Percentiles rank a stretch among this genome's conserved stretches.
Conservation (phyloP, 768 basidiomycete species). For the Boletus vermiculosoides region DNA sequence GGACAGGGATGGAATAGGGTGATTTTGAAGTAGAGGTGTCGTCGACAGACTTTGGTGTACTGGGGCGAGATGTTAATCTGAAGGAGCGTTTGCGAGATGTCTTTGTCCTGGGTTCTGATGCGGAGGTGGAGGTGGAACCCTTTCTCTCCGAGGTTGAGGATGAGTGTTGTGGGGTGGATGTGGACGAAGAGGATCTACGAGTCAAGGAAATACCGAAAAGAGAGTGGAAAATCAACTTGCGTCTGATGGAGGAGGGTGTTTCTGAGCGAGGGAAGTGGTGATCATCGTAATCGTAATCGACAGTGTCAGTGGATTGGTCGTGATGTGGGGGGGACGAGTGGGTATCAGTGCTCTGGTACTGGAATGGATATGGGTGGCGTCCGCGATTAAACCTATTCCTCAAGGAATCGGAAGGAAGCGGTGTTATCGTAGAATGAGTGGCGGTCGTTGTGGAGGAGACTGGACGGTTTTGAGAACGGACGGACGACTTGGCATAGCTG, state of each 20-base stretch:
- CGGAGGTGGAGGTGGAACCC: conserved; percentile 23
- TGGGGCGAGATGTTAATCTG: conserved; percentile 30
- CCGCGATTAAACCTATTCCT: conserved; percentile 16
- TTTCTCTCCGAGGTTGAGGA: conserved; percentile 22
- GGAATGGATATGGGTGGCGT: conserved; percentile 20
- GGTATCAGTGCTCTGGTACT: conserved; percentile 13
- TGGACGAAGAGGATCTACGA: conserved; percentile 26
- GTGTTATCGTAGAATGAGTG: conserved; percentile 60
- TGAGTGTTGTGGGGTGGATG: conserved; percentile 19
- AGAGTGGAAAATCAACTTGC: conserved; percentile 22
- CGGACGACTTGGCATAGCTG: conserved; percentile 39
- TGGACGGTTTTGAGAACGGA: conserved; percentile 56
- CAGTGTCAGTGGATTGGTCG: conserved; percentile 8
- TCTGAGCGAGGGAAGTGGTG: conserved; percentile 25
- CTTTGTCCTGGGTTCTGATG: conserved; percentile 14
- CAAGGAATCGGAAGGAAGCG: conserved; percentile 47
- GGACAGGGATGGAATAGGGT: conserved; percentile 25
- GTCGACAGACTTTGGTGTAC: conserved; percentile 30
- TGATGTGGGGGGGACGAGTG: conserved; percentile 12
- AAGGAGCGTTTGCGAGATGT: conserved; percentile 33
- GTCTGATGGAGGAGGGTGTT: conserved; percentile 28
- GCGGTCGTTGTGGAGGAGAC: conserved; percentile 64
- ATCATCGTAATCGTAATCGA: conserved; percentile 22
- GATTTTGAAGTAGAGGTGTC: conserved; percentile 20
- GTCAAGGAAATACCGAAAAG: conserved; percentile 32